phyloP scores from a whole-genome alignment of 495 filamentous ascomycete genomes.

The Penicillium ochrochloron region DNA sequence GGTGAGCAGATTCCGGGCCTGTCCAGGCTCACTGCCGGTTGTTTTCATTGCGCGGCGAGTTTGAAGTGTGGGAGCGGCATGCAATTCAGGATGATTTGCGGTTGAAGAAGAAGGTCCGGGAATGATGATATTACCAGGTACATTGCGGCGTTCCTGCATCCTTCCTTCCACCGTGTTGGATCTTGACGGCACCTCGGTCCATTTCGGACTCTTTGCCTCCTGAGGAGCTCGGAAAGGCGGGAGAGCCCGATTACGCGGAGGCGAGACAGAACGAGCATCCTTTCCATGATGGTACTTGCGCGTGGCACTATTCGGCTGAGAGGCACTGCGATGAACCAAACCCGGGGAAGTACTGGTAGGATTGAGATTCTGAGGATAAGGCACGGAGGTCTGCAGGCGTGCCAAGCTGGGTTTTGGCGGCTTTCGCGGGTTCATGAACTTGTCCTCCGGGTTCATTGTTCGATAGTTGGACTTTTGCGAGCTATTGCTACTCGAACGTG shows the following conservation, averaged over 20 bases:
- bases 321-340: conserved; percentile 36
- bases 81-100: conserved; percentile 10
- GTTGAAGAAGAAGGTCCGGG: conserved; percentile 16
- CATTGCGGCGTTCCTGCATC: conserved; percentile 16
- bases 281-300: conserved; percentile 29
- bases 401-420: conserved; percentile 55
- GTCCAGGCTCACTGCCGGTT: conserved; percentile 22
- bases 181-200: conserved; percentile 12
- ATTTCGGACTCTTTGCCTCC: conserved; percentile 17
- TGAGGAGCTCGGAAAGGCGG: conserved; percentile 40
- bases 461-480: conserved; percentile 55
- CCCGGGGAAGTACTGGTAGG: conserved; percentile 34
- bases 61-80: conserved; percentile 36
- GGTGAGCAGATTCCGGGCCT: conserved; percentile 32
- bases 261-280: conserved; percentile 48
- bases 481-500: conserved; percentile 43
- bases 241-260: conserved; percentile 42
- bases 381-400: conserved; percentile 62
- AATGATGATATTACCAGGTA: conserved; percentile 26
- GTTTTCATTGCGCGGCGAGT: conserved; percentile 41
- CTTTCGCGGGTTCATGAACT: conserved; percentile 70
- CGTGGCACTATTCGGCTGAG: conserved; percentile 45
- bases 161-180: conserved; percentile 6
- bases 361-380: conserved; percentile 40
- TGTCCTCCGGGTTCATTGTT: conserved; percentile 80